Conservation (phyloP, 1,284 basidiomycete genomes). For the Ceratorhiza oryzae-sativae region DNA sequence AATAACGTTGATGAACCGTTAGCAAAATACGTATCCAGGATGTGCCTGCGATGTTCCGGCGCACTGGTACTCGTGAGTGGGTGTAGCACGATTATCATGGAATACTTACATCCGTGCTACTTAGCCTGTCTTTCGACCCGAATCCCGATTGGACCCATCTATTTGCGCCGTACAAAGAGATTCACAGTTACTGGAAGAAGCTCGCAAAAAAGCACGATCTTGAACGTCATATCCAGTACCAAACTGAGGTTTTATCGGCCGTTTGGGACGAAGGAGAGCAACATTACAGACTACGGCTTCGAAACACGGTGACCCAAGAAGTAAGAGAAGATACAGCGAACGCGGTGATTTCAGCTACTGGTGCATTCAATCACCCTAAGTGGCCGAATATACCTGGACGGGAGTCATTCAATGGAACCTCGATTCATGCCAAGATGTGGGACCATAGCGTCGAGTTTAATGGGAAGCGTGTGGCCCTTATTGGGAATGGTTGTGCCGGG, state of each 20-base stretch:
- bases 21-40: slow-evolving; percentile 55
- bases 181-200: slow-evolving; percentile 29
- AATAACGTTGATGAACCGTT: slow-evolving; percentile 5
- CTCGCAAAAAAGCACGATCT: slow-evolving; percentile 41
- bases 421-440: slow-evolving; percentile 25
- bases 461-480: slow-evolving; percentile 9
- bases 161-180: slow-evolving; percentile 20
- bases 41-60: slow-evolving; percentile 7
- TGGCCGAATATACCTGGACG: slow-evolving; percentile 29
- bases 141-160: slow-evolving; percentile 33
- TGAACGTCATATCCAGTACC: slow-evolving; percentile 36
- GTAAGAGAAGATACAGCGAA: slow-evolving; percentile 34
- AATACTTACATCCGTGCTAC: slow-evolving; percentile 57
- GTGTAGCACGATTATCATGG: slow-evolving; percentile 49
- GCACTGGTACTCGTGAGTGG: slow-evolving; percentile 43
- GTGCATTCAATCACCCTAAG: slow-evolving; percentile 27
- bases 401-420: slow-evolving; percentile 17
- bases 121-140: slow-evolving; percentile 38
- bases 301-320: slow-evolving; percentile 18
- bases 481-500: slow-evolving; percentile 17
- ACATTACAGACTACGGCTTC: slow-evolving; percentile 16
- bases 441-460: slow-evolving; percentile 20
- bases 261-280: slow-evolving; percentile 46
- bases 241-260: slow-evolving; percentile 37
- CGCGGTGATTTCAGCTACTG: slow-evolving; percentile 39